These are phyloP conservation scores for Amoebophrya sp. DNA, from an alignment of 169 alveolate species.

Conservation along the genomic window DNA sequence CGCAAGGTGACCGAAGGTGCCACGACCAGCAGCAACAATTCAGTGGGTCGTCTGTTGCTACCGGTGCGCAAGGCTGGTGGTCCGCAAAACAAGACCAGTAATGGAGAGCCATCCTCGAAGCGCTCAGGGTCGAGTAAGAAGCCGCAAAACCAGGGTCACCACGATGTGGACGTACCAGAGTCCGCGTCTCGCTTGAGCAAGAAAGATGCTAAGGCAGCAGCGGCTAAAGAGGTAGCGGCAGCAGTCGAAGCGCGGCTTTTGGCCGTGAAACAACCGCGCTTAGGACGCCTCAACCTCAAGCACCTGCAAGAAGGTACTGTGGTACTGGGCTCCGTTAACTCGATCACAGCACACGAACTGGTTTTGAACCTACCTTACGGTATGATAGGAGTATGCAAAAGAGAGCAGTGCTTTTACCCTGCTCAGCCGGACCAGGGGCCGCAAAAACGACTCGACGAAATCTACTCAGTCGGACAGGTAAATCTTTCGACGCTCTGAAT, in stretches of 20 bases:
- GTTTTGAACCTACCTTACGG: not conserved
- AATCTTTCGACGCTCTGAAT: no score
- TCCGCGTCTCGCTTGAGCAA: no score
- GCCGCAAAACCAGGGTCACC: no score
- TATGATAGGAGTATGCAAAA: not conserved
- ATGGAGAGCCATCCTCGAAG: no score
- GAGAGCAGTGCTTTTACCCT: conserved; percentile 15
- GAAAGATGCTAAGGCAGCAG: no score
- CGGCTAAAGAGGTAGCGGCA: no score
- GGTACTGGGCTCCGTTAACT: not conserved
- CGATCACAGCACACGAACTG: not conserved
- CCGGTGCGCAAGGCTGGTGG: not conserved
- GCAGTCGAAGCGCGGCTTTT: no score
- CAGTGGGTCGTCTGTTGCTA: not conserved
- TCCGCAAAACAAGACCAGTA: no score
- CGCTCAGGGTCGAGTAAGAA: no score
- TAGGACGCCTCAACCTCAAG: no score
- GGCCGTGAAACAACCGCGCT: no score
- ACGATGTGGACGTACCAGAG: no score
- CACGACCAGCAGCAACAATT: not conserved
- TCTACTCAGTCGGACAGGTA: not conserved
- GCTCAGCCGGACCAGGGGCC: not conserved
- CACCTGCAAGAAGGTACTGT: not conserved
- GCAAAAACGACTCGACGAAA: not conserved
- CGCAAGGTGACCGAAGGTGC: not conserved